phyloP scores from a whole-genome alignment of 495 filamentous ascomycete genomes.

The Hypoxylon crocopeplum region DNA sequence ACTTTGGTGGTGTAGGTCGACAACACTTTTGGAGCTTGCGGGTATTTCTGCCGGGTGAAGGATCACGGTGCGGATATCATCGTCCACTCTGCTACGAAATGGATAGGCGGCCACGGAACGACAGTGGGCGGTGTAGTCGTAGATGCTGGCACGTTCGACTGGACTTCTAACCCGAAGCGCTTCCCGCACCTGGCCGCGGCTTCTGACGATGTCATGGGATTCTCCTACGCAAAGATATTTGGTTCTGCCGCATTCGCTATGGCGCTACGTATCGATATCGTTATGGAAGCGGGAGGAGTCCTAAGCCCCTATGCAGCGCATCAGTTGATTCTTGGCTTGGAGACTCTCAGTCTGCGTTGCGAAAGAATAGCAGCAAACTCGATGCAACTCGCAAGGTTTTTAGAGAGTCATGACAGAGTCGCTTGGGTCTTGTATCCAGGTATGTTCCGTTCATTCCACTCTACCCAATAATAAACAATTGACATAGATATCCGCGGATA shows the following conservation, averaged over 20 bases:
- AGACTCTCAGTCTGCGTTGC: not conserved
- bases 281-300: no score
- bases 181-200: no score
- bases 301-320: not conserved
- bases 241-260: not conserved
- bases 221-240: not conserved
- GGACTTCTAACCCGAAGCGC: not conserved
- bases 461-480: no score
- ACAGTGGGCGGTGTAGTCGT: not conserved
- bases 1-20: not conserved
- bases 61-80: not conserved
- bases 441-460: no score
- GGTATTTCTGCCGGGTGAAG: not conserved
- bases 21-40: not conserved
- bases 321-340: not conserved
- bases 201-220: no score
- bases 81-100: not conserved
- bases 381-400: not conserved
- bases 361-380: not conserved
- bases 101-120: not conserved
- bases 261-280: not conserved
- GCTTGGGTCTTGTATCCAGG: not conserved
- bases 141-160: not conserved
- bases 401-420: not conserved
- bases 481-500: no score